phyloP scores from a whole-genome alignment of 2,329 filamentous ascomycete species.

The Claviceps sp. region DNA sequence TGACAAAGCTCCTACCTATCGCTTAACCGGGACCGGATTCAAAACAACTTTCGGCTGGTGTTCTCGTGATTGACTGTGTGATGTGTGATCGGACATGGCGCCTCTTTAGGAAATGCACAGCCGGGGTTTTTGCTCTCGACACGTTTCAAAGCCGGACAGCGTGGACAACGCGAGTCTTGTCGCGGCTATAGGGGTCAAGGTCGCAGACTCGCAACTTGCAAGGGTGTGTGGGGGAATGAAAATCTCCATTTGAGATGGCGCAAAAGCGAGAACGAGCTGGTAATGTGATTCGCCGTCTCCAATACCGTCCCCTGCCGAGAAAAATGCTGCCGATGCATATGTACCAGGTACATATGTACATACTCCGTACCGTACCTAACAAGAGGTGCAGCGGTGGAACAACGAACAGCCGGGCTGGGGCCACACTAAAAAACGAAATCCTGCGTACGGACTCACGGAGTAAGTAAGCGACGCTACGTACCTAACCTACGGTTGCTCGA shows the following conservation, averaged over 20 bases:
- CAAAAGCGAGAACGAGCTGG: background rate
- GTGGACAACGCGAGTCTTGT: too few relatives aligned
- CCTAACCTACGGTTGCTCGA: too few relatives aligned
- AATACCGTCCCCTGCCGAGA: background rate
- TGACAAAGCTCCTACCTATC: background rate
- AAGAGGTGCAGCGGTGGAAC: background rate
- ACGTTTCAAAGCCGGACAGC: background rate
- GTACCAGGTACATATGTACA: too few relatives aligned
- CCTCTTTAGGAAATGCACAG: conserved; percentile 10
- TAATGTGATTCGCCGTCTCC: background rate
- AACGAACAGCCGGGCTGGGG: background rate
- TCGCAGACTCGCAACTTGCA: too few relatives aligned
- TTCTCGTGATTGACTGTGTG: background rate
- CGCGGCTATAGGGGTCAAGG: background rate
- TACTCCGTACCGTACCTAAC: too few relatives aligned
- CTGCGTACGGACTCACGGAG: too few relatives aligned
- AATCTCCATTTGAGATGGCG: background rate
- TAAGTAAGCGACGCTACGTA: background rate
- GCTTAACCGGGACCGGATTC: background rate
- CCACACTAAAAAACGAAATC: background rate
- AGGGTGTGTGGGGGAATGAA: background rate
- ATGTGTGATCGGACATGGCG: conserved; percentile 9
- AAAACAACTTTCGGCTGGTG: background rate
- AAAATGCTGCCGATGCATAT: background rate
- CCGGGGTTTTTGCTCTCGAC: conserved; percentile 1